Evolutionary conservation across 306 rosid species (phyloP).

Genomic region (Mimosa bimucronata): DNA sequence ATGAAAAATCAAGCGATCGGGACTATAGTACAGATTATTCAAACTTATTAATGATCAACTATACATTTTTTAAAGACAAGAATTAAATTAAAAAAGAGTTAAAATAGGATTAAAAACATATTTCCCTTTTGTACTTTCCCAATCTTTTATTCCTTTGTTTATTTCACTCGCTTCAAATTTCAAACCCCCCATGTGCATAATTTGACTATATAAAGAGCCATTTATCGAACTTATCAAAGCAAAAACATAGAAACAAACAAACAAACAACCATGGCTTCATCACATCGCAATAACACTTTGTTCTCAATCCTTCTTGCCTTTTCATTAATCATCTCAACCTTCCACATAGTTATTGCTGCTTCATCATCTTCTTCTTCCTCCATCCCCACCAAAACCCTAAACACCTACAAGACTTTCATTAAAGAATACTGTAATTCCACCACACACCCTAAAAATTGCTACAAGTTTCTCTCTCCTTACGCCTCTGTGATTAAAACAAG

Average conservation of each 20-base stretch:
- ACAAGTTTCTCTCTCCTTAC: constrained; percentile 44
- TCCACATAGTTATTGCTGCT: constrained; percentile 30
- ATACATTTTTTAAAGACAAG: neutral
- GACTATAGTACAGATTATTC: neutral
- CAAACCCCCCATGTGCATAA: neutral
- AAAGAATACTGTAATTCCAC: constrained; percentile 42
- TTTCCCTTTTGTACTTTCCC: neutral
- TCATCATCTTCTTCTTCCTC: neutral
- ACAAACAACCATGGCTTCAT: constrained; percentile 36
- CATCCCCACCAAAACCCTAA: neutral
- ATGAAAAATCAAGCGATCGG: neutral
- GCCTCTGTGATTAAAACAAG: constrained; percentile 41
- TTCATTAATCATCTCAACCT: constrained; percentile 34
- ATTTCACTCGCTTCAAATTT: neutral
- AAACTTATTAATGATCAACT: neutral
- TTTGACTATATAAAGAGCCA: constrained; percentile 42
- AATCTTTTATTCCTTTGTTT: neutral
- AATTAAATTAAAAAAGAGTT: neutral
- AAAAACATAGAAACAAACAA: neutral
- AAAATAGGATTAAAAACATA: neutral
- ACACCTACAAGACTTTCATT: constrained; percentile 36
- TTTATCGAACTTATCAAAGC: constrained; percentile 17
- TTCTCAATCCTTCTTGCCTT: constrained; percentile 21
- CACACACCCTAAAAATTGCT: constrained; percentile 44
- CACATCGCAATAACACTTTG: neutral